Evolutionary conservation across 225 moss, liverwort and hornwort species (phyloP).

Genomic region (Physcomitrellopsis africana): DNA sequence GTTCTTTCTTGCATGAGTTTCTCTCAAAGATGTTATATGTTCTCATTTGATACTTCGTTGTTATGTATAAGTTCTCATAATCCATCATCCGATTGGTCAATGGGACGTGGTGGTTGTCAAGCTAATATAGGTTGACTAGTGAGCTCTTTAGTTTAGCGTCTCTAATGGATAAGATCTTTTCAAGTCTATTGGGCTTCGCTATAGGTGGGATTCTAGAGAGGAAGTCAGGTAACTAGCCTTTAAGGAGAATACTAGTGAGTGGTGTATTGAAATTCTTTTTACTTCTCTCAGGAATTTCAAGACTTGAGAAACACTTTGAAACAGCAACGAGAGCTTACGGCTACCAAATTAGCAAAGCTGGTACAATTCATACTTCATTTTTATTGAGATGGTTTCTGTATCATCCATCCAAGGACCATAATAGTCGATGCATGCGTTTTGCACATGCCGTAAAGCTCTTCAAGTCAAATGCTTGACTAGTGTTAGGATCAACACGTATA

Average conservation of each 20-base stretch:
- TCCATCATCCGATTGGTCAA: background rate
- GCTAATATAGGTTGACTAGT: background rate
- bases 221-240: background rate
- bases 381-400: background rate
- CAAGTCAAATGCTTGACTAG: background rate
- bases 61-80: background rate
- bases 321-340: slow-evolving; percentile 54
- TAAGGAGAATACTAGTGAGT: background rate
- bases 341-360: slow-evolving; percentile 43
- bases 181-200: background rate
- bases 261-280: background rate
- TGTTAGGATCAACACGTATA: background rate
- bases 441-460: background rate
- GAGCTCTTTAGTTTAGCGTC: background rate
- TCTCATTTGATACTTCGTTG: slow-evolving; percentile 6
- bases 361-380: slow-evolving; percentile 10
- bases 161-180: background rate
- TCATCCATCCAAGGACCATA: background rate
- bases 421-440: background rate
- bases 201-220: background rate
- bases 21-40: background rate
- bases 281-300: slow-evolving; percentile 50
- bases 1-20: slow-evolving; percentile 6
- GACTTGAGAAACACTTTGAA: slow-evolving; percentile 53
- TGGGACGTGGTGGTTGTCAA: background rate